phyloP scores from a whole-genome alignment of 2,329 filamentous ascomycete genomes.

The Verticillium dahliae region DNA sequence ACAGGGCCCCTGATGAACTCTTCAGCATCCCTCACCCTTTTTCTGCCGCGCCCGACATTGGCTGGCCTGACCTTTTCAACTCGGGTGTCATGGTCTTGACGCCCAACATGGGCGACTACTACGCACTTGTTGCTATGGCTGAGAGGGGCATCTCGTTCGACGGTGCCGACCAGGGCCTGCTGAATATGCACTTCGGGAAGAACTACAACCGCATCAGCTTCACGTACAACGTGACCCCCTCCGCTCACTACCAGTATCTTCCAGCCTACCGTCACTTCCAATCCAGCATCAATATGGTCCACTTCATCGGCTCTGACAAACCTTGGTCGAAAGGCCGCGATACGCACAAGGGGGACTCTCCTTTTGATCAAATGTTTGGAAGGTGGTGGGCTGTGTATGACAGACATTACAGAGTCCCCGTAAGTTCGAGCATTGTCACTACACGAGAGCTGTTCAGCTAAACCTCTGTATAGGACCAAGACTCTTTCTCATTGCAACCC shows the following conservation, averaged over 20 bases:
- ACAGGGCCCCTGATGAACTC: slow-evolving; percentile 87
- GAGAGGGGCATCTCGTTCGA: slow-evolving; percentile 89
- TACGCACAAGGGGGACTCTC: slow-evolving; percentile 45
- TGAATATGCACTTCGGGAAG: slow-evolving; percentile 89
- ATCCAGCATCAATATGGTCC: slow-evolving; percentile 79
- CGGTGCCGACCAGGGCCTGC: slow-evolving; percentile 87
- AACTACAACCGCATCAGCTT: slow-evolving; percentile 86
- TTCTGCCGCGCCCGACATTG: slow-evolving; percentile 82
- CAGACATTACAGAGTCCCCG: slow-evolving; percentile 62
- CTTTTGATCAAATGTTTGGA: slow-evolving; percentile 77
- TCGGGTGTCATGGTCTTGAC: slow-evolving; percentile 91
- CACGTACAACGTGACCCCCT: slow-evolving; percentile 95
- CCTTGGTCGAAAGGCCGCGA: slow-evolving; percentile 70
- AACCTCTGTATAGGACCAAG: slow-evolving; percentile 4
- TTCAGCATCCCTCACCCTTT: slow-evolving; percentile 59
- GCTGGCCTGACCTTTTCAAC: slow-evolving; percentile 98
- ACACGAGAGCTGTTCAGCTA: not conserved
- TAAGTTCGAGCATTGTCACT: slow-evolving; percentile 20
- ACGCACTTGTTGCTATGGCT: slow-evolving; percentile 77
- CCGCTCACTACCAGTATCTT: slow-evolving; percentile 93
- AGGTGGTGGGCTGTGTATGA: slow-evolving; percentile 96
- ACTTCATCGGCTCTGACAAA: slow-evolving; percentile 90
- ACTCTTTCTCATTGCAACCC: not conserved
- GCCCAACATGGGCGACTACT: slow-evolving; percentile 82
- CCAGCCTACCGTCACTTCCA: slow-evolving; percentile 93